Evolutionary conservation across 805 yeast genomes (phyloP), one percentile per base, ranked within the genome.

Genomic region (Lipomyces starkeyi): DNA sequence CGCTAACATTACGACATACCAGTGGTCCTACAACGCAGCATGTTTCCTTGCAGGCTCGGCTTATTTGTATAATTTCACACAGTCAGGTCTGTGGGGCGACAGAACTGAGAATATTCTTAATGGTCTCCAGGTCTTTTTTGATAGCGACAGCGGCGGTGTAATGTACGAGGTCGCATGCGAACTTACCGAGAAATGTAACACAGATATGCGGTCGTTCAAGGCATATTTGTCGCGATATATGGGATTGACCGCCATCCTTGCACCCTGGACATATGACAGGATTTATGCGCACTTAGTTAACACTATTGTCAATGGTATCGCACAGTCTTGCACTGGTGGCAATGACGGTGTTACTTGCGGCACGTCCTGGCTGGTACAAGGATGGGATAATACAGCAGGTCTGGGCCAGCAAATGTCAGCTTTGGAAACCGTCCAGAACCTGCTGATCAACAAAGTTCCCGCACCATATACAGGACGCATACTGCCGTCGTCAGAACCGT

Each of bases 361-460:
- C 35, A 75, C 85, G 66, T 83, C 91, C 75, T 93, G 98, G 98
- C 79, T 85, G 2, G 73, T 70, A 22, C 81, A 82, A 1, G 87
- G 86, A 22, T 90, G 90, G 88, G 98, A 93, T 78, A 87, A 85
- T 1, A 75, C 76, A 54, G 91, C 85, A 74, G 97, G 98, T 2
- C 83, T 94, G 47, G 98, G 98, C 65, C 97, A 94, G 80, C 97
- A 94, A 80, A 90, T 91, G 85, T 80, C 88, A 43, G 97, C 97
- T 0, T 80, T 93, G 69, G 98, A 93, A 69, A 81, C 82, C 7
- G 81, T 88, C 29, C 82, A 82, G 65, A 80, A 78, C 67, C 69
- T 69, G 13, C 59, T 69, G 11, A 60, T 64, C 8, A 40, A 53
- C 27, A 66, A 78, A 13, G 73, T 77, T 20, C 80, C 79, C 4